Base-by-base conservation (phyloP, 768 basidiomycete species). In the Cantharellus anzutake region DNA sequence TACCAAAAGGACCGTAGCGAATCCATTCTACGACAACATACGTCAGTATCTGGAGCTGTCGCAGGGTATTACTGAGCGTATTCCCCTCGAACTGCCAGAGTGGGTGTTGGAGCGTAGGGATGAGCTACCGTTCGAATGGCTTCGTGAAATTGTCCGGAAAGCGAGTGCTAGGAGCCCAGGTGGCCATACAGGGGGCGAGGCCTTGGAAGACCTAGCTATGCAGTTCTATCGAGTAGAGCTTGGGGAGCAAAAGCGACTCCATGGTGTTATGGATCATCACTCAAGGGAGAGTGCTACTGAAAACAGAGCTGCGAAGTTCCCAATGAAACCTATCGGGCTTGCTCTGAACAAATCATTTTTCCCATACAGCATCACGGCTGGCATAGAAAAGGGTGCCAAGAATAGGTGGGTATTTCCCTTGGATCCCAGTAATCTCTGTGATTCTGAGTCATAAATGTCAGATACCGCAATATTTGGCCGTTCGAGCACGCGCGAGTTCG, bases 401-500 rank as follows among this genome's bases (percentile, higher is more conserved):
- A 98, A 98, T 65, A 76, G 94, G 84, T 88, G 57, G 57, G 76
- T 71, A 3, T 7, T 34, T 4, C 14, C 14, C 20, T 57, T 11
- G 44, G 11, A 11, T 7, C 35, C 5, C 52, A 14, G 34, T 41
- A 42, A n/a, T 58, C 48, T 7, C 40, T 41, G 58, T 35, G 37
- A 20, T 40, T 42, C n/a, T 41, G 7, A 48, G 52, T 60, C 53
- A 5, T 57, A 29, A 38, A 48, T 35, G 37, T 16, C 63, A 91
- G 90, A 63, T 98, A 96, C 72, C 83, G 85, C 61, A 86, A 98
- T 68, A 96, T 98, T 60, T 98, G 92, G 89, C 94, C 94, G 0
- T 97, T 92, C 64, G 92, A 94, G 67, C 90, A 93, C 66, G 85
- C 93, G 29, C 83, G 94, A 42, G 92, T 97, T 3, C 77, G 83